Percentiles rank a stretch among this genome's conserved stretches.
Evolutionary conservation across 2,329 filamentous ascomycete species (phyloP).

Genomic region (Fusarium citri): DNA sequence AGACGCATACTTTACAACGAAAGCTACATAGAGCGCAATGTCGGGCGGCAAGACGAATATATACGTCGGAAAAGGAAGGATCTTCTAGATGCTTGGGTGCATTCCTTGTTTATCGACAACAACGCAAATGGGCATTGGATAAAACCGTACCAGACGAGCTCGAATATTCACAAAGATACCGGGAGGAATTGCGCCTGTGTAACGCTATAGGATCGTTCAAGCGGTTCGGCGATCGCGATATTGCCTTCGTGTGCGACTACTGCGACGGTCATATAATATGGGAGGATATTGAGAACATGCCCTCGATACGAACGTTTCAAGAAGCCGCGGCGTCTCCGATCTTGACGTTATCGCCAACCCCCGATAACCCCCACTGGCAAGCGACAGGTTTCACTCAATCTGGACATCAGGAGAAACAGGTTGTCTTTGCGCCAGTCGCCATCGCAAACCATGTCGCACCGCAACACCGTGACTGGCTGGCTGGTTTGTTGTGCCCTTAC

Average conservation of each 20-base stretch:
- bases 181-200: constrained; percentile 64
- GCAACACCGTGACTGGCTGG: constrained; percentile 62
- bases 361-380: constrained; percentile 62
- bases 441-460: constrained; percentile 69
- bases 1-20: constrained; percentile 61
- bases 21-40: constrained; percentile 69
- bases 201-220: constrained; percentile 67
- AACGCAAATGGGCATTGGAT: constrained; percentile 53
- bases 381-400: constrained; percentile 58
- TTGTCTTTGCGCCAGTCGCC: constrained; percentile 68
- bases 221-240: constrained; percentile 64
- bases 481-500: constrained; percentile 64
- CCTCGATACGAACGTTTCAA: constrained; percentile 56
- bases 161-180: constrained; percentile 54
- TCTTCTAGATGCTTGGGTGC: constrained; percentile 66
- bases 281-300: constrained; percentile 66
- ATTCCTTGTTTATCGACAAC: constrained; percentile 64
- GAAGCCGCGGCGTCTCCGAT: constrained; percentile 42
- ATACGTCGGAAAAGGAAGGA: constrained; percentile 62
- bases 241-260: constrained; percentile 71
- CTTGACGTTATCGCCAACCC: constrained; percentile 42
- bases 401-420: constrained; percentile 59
- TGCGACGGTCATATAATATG: constrained; percentile 71
- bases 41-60: constrained; percentile 67
- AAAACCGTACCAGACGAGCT: constrained; percentile 40